phyloP scores from a whole-genome alignment of 2,329 filamentous ascomycete species.

The Sporothrix brasiliensis region DNA sequence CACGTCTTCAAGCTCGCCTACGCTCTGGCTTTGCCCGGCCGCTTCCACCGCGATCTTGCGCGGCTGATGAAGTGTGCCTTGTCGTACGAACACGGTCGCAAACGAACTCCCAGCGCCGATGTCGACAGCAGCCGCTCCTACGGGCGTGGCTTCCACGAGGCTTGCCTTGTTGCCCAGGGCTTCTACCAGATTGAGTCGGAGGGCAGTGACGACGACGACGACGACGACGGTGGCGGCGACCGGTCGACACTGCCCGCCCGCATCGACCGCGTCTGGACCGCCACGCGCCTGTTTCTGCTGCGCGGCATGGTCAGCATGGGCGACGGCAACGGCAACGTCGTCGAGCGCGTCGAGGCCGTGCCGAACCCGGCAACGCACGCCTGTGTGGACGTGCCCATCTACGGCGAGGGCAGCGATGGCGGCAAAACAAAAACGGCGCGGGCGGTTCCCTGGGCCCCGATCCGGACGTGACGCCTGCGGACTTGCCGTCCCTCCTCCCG shows the following conservation, averaged over 20 bases:
- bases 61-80: conserved; percentile 13
- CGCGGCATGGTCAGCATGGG: conserved; percentile 24
- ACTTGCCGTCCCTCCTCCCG: background rate
- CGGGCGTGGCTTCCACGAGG: background rate
- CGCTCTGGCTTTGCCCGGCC: conserved; percentile 20
- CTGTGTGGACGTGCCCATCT: background rate
- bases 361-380: background rate
- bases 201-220: background rate
- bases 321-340: conserved; percentile 15
- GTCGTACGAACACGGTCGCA: background rate
- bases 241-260: background rate
- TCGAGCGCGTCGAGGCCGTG: background rate
- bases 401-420: background rate
- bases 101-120: background rate
- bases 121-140: background rate
- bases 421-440: too few species aligned
- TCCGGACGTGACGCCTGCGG: background rate
- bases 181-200: conserved; percentile 4
- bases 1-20: conserved; percentile 29
- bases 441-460: background rate
- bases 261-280: conserved; percentile 29
- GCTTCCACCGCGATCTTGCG: conserved; percentile 20
- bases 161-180: background rate
- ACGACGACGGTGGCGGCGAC: background rate
- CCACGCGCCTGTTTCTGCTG: conserved; percentile 21